These are phyloP conservation scores for Santalum album DNA, from an alignment of 164 flowering plant species.

Conservation along the genomic window DNA sequence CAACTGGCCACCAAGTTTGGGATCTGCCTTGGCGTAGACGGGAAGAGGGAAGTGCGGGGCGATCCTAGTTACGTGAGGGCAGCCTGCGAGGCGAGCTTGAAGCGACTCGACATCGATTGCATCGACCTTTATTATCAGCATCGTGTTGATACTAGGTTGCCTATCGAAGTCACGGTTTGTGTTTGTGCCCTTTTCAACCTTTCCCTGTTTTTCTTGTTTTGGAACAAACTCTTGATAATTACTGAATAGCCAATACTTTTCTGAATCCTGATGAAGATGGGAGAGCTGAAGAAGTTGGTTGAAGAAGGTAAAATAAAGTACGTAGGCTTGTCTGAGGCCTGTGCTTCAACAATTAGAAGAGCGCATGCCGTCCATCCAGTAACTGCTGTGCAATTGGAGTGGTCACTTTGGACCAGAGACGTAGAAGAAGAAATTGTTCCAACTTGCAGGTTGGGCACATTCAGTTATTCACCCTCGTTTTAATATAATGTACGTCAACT, in stretches of 20 bases:
- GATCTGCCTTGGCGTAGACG: not conserved
- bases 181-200: not conserved
- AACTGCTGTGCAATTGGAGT: conserved; percentile 7
- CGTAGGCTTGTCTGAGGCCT: conserved; percentile 2
- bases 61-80: not conserved
- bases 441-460: not conserved
- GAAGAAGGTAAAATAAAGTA: conserved; percentile 7
- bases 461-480: not conserved
- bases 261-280: not conserved
- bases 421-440: conserved; percentile 2
- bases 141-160: not conserved
- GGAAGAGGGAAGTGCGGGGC: not conserved
- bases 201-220: not conserved
- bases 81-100: not conserved
- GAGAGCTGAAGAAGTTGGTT: conserved; percentile 5
- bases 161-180: conserved; percentile 3
- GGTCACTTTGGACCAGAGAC: conserved; percentile 6
- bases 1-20: conserved; percentile 1
- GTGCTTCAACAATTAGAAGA: not conserved
- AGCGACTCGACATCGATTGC: not conserved
- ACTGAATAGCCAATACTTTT: no score
- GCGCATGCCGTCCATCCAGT: conserved; percentile 6
- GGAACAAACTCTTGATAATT: no score
- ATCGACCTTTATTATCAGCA: conserved; percentile 5
- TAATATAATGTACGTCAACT: not conserved